A percentile compares a stretch with the other conserved stretches of the same genome.
Conservation (phyloP, 1,139 yeast species). For the Hanseniaspora uvarum region DNA sequence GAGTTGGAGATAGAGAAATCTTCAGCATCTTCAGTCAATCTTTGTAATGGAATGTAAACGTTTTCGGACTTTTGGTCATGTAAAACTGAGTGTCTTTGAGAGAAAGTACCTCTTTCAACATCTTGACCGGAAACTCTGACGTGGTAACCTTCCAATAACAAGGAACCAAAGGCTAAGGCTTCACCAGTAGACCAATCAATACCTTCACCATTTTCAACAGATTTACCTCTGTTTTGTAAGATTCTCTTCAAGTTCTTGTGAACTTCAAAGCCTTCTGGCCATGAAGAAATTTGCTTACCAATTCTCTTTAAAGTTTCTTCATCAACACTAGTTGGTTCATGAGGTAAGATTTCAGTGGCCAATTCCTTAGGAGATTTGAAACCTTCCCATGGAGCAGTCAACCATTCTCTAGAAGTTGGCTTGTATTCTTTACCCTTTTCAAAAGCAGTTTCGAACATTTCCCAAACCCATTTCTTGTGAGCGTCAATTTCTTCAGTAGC, state of each 20-base stretch:
- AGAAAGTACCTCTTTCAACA: constrained; percentile 99
- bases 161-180: constrained; percentile 92
- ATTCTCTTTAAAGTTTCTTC: constrained; percentile 61
- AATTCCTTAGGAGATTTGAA: constrained; percentile 96
- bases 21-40: constrained; percentile 72
- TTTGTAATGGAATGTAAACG: constrained; percentile 74
- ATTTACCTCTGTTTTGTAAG: constrained; percentile 73
- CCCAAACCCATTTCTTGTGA: constrained; percentile 98
- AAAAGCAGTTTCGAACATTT: constrained; percentile 80
- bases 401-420: constrained; percentile 94
- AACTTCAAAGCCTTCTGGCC: constrained; percentile 81
- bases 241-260: constrained; percentile 97
- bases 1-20: constrained; percentile 85
- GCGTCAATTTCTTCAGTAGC: constrained; percentile 83
- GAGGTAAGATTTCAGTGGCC: constrained; percentile 91
- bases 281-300: constrained; percentile 68
- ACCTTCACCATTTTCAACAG: constrained; percentile 81
- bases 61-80: constrained; percentile 88
- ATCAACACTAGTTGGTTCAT: constrained; percentile 87
- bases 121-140: constrained; percentile 98
- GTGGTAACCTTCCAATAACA: constrained; percentile 86
- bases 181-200: constrained; percentile 99
- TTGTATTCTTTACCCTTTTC: constrained; percentile 76
- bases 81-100: constrained; percentile 97
- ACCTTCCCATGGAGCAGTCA: constrained; percentile 97